Evolutionary conservation across 352 stramenopile genomes (phyloP), one percentile per base, ranked within the genome.

Genomic region (Globisporangium heterothallicum): DNA sequence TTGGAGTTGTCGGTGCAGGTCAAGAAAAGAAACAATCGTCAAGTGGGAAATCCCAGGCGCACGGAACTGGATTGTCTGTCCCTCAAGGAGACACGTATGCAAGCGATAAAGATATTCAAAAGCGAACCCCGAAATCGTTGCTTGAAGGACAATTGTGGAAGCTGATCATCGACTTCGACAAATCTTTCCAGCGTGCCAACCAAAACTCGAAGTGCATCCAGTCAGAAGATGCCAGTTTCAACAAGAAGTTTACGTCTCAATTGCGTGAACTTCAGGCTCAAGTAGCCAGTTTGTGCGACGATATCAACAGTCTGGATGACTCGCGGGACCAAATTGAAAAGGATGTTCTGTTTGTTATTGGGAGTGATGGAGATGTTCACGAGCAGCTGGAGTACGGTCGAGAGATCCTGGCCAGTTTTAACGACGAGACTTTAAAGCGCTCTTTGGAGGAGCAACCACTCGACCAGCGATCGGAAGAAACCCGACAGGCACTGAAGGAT

Each of bases 301-400:
- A 68, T n/a, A 69, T 88, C 35, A 85, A 81, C 48, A 62, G 22
- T 12, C 51, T 88, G 22, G 75, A 88, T 49, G 69, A 82, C 21
- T 66, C 59, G 35, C 68, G 75, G 3, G 72, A 86, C 56, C 64
- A 79, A 44, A 60, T 86, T 41, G 78, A 88, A 30, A 86, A 88
- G 42, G 70, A 84, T 32, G 74, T 85, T 3, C 58, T 88, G 38
- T 88, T 84, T 50, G 73, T 88, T n/a, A 86, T 88, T 51, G 78
- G 78, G 49, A 86, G 73, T 54, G 75, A 88, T 43, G 74, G 74
- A 19, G 73, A 88, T 46, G 72, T 88, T n/a, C 78, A 88, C 49
- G 75, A 88, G 29, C 78, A 88, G 48, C 59, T 88, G 2, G 78
- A 86, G 34, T 88, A 86, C 58, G 63, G 68, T 6, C 74, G 74